phyloP scores from a whole-genome alignment of 768 basidiomycete genomes.

The Tulasnella sp. region DNA sequence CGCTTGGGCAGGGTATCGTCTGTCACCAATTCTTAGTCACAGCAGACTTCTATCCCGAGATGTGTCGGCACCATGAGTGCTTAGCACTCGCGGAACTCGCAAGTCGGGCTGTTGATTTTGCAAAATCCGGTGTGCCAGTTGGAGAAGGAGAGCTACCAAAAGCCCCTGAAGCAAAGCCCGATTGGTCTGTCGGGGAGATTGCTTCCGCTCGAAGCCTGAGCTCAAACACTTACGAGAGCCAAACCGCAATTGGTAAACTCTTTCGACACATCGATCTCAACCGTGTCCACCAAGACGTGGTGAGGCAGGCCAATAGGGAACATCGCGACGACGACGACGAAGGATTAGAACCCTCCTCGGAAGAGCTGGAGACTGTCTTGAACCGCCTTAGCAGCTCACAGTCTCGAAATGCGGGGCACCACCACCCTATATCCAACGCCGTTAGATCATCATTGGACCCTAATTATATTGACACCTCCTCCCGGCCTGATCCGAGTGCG shows the following conservation, averaged over 20 bases:
- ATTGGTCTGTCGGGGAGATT: constrained; percentile 36
- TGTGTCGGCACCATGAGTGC: constrained; percentile 56
- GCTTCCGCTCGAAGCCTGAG: neutral
- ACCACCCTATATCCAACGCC: constrained; percentile 24
- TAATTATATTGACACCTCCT: constrained; percentile 17
- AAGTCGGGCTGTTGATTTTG: constrained; percentile 38
- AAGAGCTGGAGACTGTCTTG: neutral
- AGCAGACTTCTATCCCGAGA: constrained; percentile 61
- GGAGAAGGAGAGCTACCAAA: constrained; percentile 27
- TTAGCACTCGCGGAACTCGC: constrained; percentile 58
- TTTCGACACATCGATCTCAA: constrained; percentile 65
- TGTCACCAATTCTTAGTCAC: constrained; percentile 45
- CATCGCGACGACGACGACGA: neutral
- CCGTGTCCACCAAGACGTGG: neutral
- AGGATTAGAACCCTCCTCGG: neutral
- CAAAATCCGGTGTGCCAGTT: constrained; percentile 37
- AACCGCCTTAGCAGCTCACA: neutral
- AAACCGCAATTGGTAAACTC: constrained; percentile 60
- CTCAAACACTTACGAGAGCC: constrained; percentile 51
- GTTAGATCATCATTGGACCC: neutral
- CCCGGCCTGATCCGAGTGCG: neutral
- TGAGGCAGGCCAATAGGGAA: constrained; percentile 25
- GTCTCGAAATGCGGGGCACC: too few relatives aligned
- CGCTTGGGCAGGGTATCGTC: constrained; percentile 8
- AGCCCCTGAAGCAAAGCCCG: constrained; percentile 26